Evolutionary conservation across 495 filamentous ascomycete species (phyloP).

Genomic region (Antarctomyces pellizariae): DNA sequence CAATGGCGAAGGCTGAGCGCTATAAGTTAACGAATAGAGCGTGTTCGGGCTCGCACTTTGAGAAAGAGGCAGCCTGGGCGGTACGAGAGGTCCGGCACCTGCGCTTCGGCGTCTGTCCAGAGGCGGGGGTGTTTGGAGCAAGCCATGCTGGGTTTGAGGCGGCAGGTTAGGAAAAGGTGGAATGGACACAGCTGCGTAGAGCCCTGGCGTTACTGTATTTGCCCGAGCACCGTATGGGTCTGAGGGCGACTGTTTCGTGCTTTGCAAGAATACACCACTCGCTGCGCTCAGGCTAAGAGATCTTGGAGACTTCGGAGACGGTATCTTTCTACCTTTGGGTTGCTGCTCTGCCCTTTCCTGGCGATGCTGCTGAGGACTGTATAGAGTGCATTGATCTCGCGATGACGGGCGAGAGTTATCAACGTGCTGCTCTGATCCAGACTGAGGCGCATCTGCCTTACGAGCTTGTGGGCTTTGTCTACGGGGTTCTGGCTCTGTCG

Average conservation of each 20-base stretch:
- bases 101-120: constrained; percentile 19
- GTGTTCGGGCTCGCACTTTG: constrained; percentile 32
- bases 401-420: too few relatives aligned
- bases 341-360: too few relatives aligned
- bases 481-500: constrained; percentile 13
- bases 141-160: constrained; percentile 9
- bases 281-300: constrained; percentile 10
- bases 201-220: constrained; percentile 7
- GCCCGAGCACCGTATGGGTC: constrained; percentile 6
- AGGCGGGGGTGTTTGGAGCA: constrained; percentile 19
- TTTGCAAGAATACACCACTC: constrained; percentile 16
- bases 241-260: constrained; percentile 11
- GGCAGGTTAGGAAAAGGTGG: constrained; percentile 14
- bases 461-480: constrained; percentile 17
- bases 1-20: constrained; percentile 14
- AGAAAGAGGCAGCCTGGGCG: constrained; percentile 17
- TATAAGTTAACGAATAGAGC: constrained; percentile 13
- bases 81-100: constrained; percentile 18
- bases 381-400: too few relatives aligned
- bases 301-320: constrained; percentile 8
- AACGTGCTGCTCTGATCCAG: constrained; percentile 7
- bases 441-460: constrained; percentile 8
- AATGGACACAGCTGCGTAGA: constrained; percentile 10
- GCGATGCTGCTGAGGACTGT: too few relatives aligned
- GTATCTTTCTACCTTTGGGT: too few relatives aligned